Percentiles rank a stretch among this genome's conserved stretches.
These are phyloP conservation scores for Arachis hypogaea DNA, from an alignment of 306 rosid genomes.

Conservation along the genomic window DNA sequence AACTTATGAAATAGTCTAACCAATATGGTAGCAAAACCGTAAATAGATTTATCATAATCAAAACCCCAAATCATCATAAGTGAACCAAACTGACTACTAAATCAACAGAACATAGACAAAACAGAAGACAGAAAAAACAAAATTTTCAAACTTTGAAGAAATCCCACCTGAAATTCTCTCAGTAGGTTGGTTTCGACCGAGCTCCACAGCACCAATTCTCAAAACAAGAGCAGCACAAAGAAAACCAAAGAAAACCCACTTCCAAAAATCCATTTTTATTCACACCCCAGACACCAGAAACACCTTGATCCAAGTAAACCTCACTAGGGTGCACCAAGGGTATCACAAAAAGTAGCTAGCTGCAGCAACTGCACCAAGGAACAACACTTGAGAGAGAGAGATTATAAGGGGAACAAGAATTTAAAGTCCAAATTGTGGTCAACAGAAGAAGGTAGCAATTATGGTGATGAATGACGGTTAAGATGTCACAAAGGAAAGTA, in stretches of 20 bases:
- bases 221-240: slow-evolving; percentile 56
- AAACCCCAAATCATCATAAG: slow-evolving; percentile 30
- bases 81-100: slow-evolving; percentile 16
- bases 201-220: slow-evolving; percentile 54
- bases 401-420: slow-evolving; percentile 25
- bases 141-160: slow-evolving; percentile 14
- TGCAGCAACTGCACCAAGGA: slow-evolving; percentile 7
- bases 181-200: slow-evolving; percentile 66
- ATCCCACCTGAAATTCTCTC: slow-evolving; percentile 89
- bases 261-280: slow-evolving; percentile 52
- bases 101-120: slow-evolving; percentile 16
- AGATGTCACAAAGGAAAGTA: slow-evolving; percentile 43
- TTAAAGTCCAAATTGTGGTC: slow-evolving; percentile 33
- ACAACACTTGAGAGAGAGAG: slow-evolving; percentile 14
- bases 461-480: slow-evolving; percentile 32
- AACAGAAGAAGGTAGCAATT: slow-evolving; percentile 30
- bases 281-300: slow-evolving; percentile 18
- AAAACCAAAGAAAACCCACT: slow-evolving; percentile 53
- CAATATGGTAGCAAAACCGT: neutral
- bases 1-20: slow-evolving; percentile 21
- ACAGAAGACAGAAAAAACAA: neutral
- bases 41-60: neutral
- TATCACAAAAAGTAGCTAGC: neutral
- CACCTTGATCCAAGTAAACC: slow-evolving; percentile 15
- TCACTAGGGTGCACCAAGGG: neutral